These are phyloP conservation scores for Acanthamoeba lenticulata DNA, from an alignment of 208 protist species.

Conservation along the genomic window DNA sequence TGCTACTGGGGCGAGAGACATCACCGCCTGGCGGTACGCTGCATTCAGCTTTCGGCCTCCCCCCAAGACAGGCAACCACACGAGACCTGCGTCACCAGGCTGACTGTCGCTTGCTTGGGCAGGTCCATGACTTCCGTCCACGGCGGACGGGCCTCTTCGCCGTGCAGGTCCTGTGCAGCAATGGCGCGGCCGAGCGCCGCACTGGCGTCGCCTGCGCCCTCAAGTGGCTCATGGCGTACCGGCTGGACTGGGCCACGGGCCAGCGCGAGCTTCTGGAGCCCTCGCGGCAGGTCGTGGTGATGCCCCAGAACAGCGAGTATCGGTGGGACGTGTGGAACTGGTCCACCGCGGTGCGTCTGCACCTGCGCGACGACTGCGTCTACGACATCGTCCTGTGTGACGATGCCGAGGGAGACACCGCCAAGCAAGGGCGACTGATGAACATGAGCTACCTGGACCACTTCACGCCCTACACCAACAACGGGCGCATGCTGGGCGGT, in stretches of 20 bases:
- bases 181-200: neutral
- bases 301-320: slow-evolving; percentile 11
- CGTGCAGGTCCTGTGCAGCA: slow-evolving; percentile 18
- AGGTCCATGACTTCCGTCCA: neutral
- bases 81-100: too few species aligned
- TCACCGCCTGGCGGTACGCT: neutral
- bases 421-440: neutral
- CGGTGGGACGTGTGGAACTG: slow-evolving; percentile 31
- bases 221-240: neutral
- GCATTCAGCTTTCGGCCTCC: neutral
- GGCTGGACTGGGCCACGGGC: neutral
- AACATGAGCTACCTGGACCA: slow-evolving; percentile 20
- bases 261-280: neutral
- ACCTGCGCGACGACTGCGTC: neutral
- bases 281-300: neutral
- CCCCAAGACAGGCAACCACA: too few species aligned
- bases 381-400: neutral
- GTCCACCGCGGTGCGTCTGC: neutral
- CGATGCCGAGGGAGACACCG: neutral
- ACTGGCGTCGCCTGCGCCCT: slow-evolving; percentile 10
- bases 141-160: neutral
- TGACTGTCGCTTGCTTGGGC: neutral
- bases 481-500: slow-evolving; percentile 8
- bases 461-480: neutral
- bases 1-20: neutral